Base-by-base conservation (phyloP, 148 eudicot genomes). In the Simmondsia chinensis region DNA sequence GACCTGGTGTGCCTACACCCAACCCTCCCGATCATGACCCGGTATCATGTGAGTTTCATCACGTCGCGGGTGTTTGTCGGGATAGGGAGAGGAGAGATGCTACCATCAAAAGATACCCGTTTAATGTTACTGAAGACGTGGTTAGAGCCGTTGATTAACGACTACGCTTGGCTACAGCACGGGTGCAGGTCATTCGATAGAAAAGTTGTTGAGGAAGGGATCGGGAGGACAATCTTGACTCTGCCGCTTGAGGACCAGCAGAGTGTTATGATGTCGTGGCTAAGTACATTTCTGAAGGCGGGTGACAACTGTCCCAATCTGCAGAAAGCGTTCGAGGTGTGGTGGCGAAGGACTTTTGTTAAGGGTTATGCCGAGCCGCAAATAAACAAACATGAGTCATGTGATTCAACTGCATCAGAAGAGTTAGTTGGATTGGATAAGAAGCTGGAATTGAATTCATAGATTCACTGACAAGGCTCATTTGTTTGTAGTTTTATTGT, bases 261-360 rank as follows among this genome's bases (percentile, higher is more conserved):
- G 66, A 75, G 80, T 24, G 69, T 85, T 39, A 52, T 89, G 70
- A 76, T 89, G 0, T 50, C 67, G 43, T 89, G 97, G 97, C 46
- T 89, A 74, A 73, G 88, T 5, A 71, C 61, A 31, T 89, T 89
- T 45, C 52, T 89, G 35, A 82, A 76, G 62, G 66, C 66, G 0
- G 94, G 97, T 2, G 94, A 89, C 47, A 79, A 52, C 43, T 89
- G 95, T 64, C 97, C 95, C 0, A 82, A 89, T 74, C 95, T 89
- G 43, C 84, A 74, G 52, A 72, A 61, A 49, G 97, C 97, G 1
- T 89, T 89, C 23, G 97, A 89, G 80, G 97, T 89, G 5, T 89
- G 97, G 97, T 89, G 97, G 97, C 72, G 97, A 39, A 69, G 97
- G 70, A 74, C 93, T 33, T 89, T 89, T 52, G 53, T 84, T 32